Evolutionary conservation across 1,139 yeast species (phyloP).

Genomic region (Blastobotrys proliferans): DNA sequence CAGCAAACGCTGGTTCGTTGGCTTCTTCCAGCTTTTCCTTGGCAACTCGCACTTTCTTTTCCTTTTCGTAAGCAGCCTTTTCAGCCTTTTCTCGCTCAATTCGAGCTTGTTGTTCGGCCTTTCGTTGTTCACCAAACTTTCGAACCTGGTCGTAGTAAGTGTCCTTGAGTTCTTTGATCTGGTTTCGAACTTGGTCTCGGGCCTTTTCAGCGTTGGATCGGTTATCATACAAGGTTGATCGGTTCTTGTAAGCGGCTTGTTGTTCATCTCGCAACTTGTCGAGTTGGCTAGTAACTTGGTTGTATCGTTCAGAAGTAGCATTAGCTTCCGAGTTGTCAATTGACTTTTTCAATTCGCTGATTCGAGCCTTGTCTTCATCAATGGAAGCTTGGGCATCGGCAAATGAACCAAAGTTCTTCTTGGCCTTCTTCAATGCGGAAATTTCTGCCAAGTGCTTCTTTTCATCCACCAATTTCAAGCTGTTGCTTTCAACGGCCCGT

Average conservation of each 20-base stretch:
- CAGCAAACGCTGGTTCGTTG: conserved; percentile 73
- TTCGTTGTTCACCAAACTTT: conserved; percentile 40
- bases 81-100: conserved; percentile 54
- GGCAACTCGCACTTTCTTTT: conserved; percentile 41
- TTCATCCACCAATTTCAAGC: conserved; percentile 86
- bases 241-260: conserved; percentile 63
- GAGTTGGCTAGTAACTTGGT: conserved; percentile 56
- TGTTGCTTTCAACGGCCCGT: conserved; percentile 71
- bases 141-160: conserved; percentile 32
- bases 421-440: conserved; percentile 73
- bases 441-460: conserved; percentile 82
- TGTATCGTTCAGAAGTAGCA: conserved; percentile 50
- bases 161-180: conserved; percentile 51
- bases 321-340: conserved; percentile 61
- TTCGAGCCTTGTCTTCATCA: conserved; percentile 75
- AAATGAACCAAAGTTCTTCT: conserved; percentile 72
- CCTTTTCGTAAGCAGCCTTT: conserved; percentile 39
- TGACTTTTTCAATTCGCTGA: conserved; percentile 68
- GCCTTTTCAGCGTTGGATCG: conserved; percentile 66
- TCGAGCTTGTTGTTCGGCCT: conserved; percentile 58
- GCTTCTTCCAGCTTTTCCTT: conserved; percentile 69
- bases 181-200: conserved; percentile 62
- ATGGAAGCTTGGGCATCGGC: conserved; percentile 74
- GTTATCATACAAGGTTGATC: conserved; percentile 57
- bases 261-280: conserved; percentile 57